Evolutionary conservation across 2,329 filamentous ascomycete genomes (phyloP).

Genomic region (Periconia sp.): DNA sequence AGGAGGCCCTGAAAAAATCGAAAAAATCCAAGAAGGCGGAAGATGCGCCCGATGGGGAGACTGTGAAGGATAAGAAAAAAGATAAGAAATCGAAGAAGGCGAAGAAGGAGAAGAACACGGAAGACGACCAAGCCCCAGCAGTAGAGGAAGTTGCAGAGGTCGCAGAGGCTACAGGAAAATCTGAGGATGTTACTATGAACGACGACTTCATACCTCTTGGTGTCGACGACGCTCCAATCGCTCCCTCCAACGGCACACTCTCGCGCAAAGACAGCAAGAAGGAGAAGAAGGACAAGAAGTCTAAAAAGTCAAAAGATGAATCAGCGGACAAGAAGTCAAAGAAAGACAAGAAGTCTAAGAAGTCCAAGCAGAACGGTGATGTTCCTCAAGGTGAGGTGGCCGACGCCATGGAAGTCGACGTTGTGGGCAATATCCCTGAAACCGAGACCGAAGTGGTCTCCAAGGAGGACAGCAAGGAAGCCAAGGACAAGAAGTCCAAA

Average conservation of each 20-base stretch:
- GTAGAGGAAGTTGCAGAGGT: neutral
- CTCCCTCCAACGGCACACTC: neutral
- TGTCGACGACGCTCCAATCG: constrained; percentile 4
- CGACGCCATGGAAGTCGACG: constrained; percentile 3
- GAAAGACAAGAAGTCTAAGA: neutral
- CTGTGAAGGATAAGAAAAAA: constrained; percentile 21
- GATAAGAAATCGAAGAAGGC: constrained; percentile 27
- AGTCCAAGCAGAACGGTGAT: neutral
- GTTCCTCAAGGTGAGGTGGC: neutral
- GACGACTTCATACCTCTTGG: constrained; percentile 4
- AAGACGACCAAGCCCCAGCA: no score
- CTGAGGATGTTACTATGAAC: neutral
- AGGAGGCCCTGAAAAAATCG: constrained; percentile 30
- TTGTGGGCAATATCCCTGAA: neutral
- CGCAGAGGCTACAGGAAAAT: neutral
- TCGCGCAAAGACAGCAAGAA: constrained; percentile 13
- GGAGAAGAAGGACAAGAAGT: constrained; percentile 21
- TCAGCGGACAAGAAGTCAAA: neutral
- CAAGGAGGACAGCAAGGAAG: constrained; percentile 13
- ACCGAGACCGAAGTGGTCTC: neutral
- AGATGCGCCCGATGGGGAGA: constrained; percentile 13
- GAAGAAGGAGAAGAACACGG: no score
- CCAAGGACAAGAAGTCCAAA: constrained; percentile 22
- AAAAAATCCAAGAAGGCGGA: constrained; percentile 36
- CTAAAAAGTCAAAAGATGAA: constrained; percentile 5